These are phyloP conservation scores for Pulicaria dysenterica DNA, from an alignment of 129 eudicot species.

Conservation along the genomic window DNA sequence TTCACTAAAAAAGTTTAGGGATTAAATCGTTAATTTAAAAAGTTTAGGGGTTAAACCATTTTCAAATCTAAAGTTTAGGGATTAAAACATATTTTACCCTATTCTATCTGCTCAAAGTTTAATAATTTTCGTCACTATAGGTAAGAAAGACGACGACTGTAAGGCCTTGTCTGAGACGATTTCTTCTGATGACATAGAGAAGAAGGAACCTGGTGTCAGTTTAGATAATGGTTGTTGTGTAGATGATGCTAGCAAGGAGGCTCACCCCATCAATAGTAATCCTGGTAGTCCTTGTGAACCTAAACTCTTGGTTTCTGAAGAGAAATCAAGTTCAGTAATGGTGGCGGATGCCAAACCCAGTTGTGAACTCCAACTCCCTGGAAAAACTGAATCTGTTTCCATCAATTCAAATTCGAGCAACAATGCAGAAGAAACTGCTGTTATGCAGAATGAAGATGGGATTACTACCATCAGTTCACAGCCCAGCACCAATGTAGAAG, in stretches of 20 bases:
- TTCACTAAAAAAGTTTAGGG: no score
- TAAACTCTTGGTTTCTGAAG: slow-evolving; percentile 5
- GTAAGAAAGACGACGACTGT: no score
- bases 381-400: slow-evolving; percentile 4
- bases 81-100: no score
- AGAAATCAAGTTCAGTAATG: neutral
- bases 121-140: no score
- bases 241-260: slow-evolving; percentile 22
- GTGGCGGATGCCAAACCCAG: no score
- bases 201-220: slow-evolving; percentile 18
- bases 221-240: slow-evolving; percentile 26
- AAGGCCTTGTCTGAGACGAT: no score
- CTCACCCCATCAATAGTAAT: slow-evolving; percentile 7
- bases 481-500: neutral
- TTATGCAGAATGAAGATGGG: neutral
- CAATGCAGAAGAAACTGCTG: neutral
- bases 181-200: neutral
- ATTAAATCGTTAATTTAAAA: no score
- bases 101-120: no score
- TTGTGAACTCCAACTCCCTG: neutral
- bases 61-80: no score
- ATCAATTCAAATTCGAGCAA: neutral
- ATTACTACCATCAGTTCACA: no score
- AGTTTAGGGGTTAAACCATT: no score
- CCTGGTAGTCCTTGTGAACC: slow-evolving; percentile 22